Percentiles rank a stretch among this genome's conserved stretches.
Evolutionary conservation across 371 early-diverging fungal genomes (phyloP).

Genomic region (Circinella umbellata): DNA sequence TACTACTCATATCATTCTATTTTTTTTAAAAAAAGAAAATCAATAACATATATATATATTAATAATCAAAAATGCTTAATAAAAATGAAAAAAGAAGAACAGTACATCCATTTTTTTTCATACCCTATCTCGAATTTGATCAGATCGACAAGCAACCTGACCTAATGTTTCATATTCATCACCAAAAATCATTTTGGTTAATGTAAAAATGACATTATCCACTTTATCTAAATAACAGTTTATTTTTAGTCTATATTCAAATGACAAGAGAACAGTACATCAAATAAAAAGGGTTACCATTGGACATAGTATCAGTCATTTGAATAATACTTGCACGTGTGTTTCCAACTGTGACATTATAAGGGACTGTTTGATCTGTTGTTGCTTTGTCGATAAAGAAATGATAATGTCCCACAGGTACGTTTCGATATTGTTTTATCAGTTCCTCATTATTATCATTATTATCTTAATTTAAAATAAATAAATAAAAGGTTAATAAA

Average conservation of each 20-base stretch:
- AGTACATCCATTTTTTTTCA: not conserved
- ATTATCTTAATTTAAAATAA: constrained; percentile 9
- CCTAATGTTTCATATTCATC: constrained; percentile 18
- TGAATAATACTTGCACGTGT: constrained; percentile 27
- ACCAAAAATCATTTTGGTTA: constrained; percentile 12
- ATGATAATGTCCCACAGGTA: constrained; percentile 31
- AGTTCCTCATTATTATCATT: not conserved
- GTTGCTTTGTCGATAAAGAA: constrained; percentile 20
- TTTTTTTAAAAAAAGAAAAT: too few relatives aligned
- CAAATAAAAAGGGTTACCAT: not conserved
- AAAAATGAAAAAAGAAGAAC: too few relatives aligned
- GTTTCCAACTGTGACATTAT: constrained; percentile 27
- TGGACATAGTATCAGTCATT: not conserved
- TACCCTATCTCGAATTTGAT: constrained; percentile 23
- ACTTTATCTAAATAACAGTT: constrained; percentile 13
- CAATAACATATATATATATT: not conserved
- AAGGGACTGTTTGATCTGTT: not conserved
- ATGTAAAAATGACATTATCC: constrained; percentile 1
- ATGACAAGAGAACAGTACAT: too few relatives aligned
- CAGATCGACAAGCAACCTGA: constrained; percentile 15
- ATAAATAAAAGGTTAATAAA: too few relatives aligned
- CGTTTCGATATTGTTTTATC: constrained; percentile 10
- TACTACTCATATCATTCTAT: constrained; percentile 61
- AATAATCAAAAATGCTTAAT: not conserved
- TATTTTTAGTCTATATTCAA: not conserved